phyloP scores from a whole-genome alignment of 2,329 filamentous ascomycete species.

The Xylariaceae sp. region DNA sequence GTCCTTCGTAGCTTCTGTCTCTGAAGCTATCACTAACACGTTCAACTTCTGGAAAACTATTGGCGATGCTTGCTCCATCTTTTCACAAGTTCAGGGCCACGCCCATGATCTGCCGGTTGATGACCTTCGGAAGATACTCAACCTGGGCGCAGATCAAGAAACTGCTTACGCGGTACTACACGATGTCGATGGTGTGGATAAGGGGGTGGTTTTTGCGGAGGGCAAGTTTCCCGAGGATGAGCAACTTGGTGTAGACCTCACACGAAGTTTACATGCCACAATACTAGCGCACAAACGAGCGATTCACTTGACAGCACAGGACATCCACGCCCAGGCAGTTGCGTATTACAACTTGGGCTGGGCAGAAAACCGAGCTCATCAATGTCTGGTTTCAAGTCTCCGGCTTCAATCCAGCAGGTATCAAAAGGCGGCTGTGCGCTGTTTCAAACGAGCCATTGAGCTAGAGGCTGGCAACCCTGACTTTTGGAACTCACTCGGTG shows the following conservation, averaged over 20 bases:
- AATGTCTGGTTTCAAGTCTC: constrained; percentile 61
- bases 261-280: constrained; percentile 69
- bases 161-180: constrained; percentile 66
- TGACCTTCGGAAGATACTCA: constrained; percentile 65
- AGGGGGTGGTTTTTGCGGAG: constrained; percentile 52
- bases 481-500: constrained; percentile 96
- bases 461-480: constrained; percentile 92
- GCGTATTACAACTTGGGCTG: constrained; percentile 97
- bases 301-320: constrained; percentile 73
- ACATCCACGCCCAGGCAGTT: constrained; percentile 89
- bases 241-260: constrained; percentile 57
- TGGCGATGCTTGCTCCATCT: constrained; percentile 86
- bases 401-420: constrained; percentile 70
- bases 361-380: constrained; percentile 85
- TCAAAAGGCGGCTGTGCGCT: constrained; percentile 81
- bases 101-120: constrained; percentile 67
- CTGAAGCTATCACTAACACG: constrained; percentile 66
- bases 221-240: constrained; percentile 56
- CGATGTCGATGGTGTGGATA: constrained; percentile 70
- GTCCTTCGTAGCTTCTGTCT: constrained; percentile 68
- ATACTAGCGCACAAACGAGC: constrained; percentile 90
- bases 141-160: constrained; percentile 56
- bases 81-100: constrained; percentile 77
- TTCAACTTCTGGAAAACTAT: constrained; percentile 97
- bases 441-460: constrained; percentile 96